Evolutionary conservation across 805 yeast species (phyloP).

Genomic region (Saccharomyces paradoxus): DNA sequence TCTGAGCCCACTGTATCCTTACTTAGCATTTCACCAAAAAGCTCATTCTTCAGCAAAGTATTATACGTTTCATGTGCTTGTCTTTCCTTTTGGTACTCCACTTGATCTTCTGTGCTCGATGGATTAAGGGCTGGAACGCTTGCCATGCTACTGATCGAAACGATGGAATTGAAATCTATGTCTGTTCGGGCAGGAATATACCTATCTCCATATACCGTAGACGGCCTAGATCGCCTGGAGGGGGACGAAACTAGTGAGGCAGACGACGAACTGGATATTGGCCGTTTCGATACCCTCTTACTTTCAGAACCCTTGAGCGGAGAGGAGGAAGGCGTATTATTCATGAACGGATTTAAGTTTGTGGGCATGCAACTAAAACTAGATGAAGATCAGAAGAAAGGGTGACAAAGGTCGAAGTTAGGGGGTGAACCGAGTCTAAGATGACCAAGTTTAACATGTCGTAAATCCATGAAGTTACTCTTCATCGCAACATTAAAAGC

Average conservation of each 20-base stretch:
- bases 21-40: constrained; percentile 83
- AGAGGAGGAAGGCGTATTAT: constrained; percentile 29
- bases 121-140: constrained; percentile 21
- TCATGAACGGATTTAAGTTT: constrained; percentile 25
- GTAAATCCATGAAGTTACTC: background rate
- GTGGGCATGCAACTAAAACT: constrained; percentile 7
- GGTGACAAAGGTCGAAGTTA: background rate
- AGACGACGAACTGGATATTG: constrained; percentile 13
- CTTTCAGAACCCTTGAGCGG: constrained; percentile 20
- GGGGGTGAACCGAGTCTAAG: background rate
- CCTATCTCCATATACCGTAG: constrained; percentile 61
- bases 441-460: background rate
- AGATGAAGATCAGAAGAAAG: background rate
- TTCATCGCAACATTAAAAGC: background rate
- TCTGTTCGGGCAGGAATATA: constrained; percentile 85
- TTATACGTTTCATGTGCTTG: constrained; percentile 86
- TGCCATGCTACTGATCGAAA: constrained; percentile 30
- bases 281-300: constrained; percentile 15
- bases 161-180: constrained; percentile 80
- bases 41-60: constrained; percentile 76
- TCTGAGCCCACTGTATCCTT: constrained; percentile 28
- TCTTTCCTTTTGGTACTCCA: constrained; percentile 60
- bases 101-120: constrained; percentile 39
- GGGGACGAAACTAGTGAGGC: constrained; percentile 26
- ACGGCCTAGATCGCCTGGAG: constrained; percentile 26